Evolutionary conservation across 1,139 yeast species (phyloP).

Genomic region (Magnusiomyces clavatus): DNA sequence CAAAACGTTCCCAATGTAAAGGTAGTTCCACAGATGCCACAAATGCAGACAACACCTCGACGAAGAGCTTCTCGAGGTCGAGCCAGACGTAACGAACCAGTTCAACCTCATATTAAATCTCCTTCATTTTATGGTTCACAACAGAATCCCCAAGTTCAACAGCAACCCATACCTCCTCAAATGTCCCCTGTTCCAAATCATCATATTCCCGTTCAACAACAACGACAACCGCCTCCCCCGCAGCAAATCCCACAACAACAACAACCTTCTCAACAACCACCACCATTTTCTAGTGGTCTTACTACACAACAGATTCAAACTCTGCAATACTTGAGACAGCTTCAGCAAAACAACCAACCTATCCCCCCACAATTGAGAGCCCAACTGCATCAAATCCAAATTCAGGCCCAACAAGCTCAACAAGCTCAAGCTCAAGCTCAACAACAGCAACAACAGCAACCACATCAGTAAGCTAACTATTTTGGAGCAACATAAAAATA

Average conservation of each 20-base stretch:
- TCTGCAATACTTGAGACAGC: background rate
- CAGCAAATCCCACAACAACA: background rate
- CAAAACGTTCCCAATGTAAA: background rate
- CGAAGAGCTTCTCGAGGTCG: background rate
- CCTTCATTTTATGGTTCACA: background rate
- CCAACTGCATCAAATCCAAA: constrained; percentile 1
- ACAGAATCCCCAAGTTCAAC: background rate
- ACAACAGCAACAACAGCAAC: constrained; percentile 5
- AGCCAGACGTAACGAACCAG: background rate
- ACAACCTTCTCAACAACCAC: constrained; percentile 1
- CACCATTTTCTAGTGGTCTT: background rate
- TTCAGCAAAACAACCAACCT: background rate
- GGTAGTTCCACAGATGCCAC: background rate
- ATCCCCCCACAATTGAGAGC: background rate
- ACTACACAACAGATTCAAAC: constrained; percentile 1
- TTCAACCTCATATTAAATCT: no score
- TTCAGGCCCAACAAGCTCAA: constrained; percentile 4
- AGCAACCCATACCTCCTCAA: background rate
- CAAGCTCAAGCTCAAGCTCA: constrained; percentile 6
- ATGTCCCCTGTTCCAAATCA: background rate
- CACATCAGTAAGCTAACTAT: constrained; percentile 1
- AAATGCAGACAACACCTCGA: background rate
- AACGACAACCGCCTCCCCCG: background rate
- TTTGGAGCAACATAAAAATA: no score
- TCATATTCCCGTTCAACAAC: background rate